These are phyloP conservation scores for Neofusicoccum laricinum DNA, from an alignment of 2,329 filamentous ascomycete genomes.

Conservation along the genomic window DNA sequence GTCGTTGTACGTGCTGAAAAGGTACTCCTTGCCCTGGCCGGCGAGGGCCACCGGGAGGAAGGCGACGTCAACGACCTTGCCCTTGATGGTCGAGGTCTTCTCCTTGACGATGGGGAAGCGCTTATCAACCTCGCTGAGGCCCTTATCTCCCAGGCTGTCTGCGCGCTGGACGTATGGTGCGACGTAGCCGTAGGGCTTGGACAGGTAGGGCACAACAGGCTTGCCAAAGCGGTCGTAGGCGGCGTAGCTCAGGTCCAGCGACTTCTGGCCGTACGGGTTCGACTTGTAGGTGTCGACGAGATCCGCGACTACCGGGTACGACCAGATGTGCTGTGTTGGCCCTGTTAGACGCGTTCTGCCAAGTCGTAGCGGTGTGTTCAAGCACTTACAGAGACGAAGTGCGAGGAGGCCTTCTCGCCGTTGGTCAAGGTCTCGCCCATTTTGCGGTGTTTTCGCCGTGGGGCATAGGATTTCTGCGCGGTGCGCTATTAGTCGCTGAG, in stretches of 20 bases:
- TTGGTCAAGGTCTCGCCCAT: constrained; percentile 38
- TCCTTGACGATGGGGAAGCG: constrained; percentile 47
- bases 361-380: constrained; percentile 9
- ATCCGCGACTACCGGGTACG: constrained; percentile 81
- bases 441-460: constrained; percentile 25
- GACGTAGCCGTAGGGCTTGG: constrained; percentile 76
- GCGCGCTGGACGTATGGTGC: constrained; percentile 81
- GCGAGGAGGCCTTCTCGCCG: constrained; percentile 39
- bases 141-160: constrained; percentile 53
- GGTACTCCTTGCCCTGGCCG: constrained; percentile 32
- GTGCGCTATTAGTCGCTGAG: not conserved
- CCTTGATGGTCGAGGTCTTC: constrained; percentile 43
- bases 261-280: constrained; percentile 80
- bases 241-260: constrained; percentile 69
- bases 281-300: constrained; percentile 73
- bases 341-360: constrained; percentile 8
- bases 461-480: constrained; percentile 10
- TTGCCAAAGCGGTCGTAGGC: constrained; percentile 75
- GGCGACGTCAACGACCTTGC: constrained; percentile 25
- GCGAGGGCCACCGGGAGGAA: constrained; percentile 28
- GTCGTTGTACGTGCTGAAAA: constrained; percentile 36
- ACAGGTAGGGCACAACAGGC: constrained; percentile 74
- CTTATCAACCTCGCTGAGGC: constrained; percentile 35
- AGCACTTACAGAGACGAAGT: constrained; percentile 37
- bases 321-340: constrained; percentile 67